phyloP scores from a whole-genome alignment of 2,329 filamentous ascomycete species.

The Clonostachys solani region DNA sequence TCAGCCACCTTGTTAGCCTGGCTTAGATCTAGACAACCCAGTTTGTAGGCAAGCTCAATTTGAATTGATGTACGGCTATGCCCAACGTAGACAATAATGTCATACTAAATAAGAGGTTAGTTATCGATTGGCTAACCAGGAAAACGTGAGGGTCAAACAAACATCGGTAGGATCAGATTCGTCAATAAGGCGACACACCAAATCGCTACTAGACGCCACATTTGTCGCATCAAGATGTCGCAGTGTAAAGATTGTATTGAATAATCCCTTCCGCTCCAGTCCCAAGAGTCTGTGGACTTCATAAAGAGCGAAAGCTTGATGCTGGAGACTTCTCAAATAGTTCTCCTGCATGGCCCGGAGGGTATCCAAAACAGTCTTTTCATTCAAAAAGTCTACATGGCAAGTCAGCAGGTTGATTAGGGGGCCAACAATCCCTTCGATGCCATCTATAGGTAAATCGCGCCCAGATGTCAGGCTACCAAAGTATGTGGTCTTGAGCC shows the following conservation, averaged over 20 bases:
- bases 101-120: too few relatives aligned
- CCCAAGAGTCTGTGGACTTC: constrained; percentile 4
- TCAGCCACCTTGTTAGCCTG: not conserved
- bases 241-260: constrained; percentile 8
- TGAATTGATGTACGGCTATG: not conserved
- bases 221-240: too few relatives aligned
- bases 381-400: not conserved
- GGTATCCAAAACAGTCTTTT: not conserved
- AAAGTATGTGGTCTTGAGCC: constrained; percentile 2
- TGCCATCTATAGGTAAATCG: constrained; percentile 4
- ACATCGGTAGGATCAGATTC: too few relatives aligned
- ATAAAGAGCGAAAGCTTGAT: constrained; percentile 19
- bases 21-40: not conserved
- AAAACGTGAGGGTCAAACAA: too few relatives aligned
- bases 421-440: constrained; percentile 5
- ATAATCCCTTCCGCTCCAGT: constrained; percentile 1
- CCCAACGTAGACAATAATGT: too few relatives aligned
- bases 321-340: constrained; percentile 21
- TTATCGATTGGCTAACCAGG: too few relatives aligned
- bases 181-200: too few relatives aligned
- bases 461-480: constrained; percentile 6
- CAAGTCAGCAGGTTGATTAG: constrained; percentile 5
- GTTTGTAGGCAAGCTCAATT: not conserved
- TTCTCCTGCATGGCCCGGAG: constrained; percentile 1
- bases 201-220: too few relatives aligned